Evolutionary conservation across 1,139 yeast species (phyloP), one percentile per base, ranked within the genome.

Genomic region (Lodderomyces jiufengensis): DNA sequence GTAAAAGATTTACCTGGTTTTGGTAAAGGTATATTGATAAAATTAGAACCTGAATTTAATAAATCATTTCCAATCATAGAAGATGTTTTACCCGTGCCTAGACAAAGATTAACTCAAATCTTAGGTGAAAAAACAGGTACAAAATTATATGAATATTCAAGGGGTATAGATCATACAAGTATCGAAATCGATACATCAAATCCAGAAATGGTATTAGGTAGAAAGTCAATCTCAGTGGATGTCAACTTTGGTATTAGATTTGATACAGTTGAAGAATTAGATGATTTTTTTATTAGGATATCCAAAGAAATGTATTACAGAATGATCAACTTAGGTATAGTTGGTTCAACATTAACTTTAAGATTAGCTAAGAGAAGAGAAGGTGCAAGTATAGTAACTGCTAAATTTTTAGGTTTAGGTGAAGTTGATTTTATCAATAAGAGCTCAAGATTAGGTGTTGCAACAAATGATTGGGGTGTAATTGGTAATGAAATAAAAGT

Each of bases 211-310:
- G 65, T 62, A 3, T 48, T 68, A 4, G 70, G 73, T 0, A 70
- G 95, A 23, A 87, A 86, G 48, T 76, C 95, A 0, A 73, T 92
- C 0, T 87, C 95, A 0, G 86, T 87, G 9, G 97, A 92, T 55
- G 84, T 92, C 24, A 86, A 88, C 44, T 92, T 87, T 81, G 97
- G 96, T 0, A 84, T 92, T 0, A 56, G 97, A 35, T 84, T 90
- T 43, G 74, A 77, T 21, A 65, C 63, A 0, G 66, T 73, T 16
- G 56, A 58, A 1, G 86, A 90, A 48, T 75, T 83, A 18, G 90
- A 82, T 41, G 51, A 43, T 3, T 92, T 92, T 51, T 53, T 86
- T 13, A 61, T 67, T 32, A 61, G 76, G 25, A 59, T 90, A 34
- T 66, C 83, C 0, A 60, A 61, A 24, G 96, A 88, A 49, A 54